Conservation (phyloP, 2,329 filamentous ascomycete genomes). For the Exophiala sp. region DNA sequence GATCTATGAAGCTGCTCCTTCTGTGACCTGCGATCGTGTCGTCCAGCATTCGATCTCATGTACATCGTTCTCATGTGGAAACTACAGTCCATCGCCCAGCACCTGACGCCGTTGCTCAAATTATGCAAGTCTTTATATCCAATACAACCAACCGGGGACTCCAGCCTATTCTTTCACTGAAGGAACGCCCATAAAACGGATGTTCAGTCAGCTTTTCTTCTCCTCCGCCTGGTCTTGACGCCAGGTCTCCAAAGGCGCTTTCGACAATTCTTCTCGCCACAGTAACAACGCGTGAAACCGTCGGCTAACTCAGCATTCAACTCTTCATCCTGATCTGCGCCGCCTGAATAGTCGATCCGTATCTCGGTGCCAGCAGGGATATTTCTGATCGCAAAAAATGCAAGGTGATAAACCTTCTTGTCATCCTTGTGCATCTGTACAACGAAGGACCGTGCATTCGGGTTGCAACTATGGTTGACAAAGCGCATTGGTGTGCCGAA, state of each 20-base stretch:
- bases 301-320: constrained; percentile 31
- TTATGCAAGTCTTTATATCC: no score
- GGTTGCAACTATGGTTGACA: constrained; percentile 49
- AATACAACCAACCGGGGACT: no score
- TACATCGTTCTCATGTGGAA: no score
- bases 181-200: not conserved
- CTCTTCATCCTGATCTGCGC: constrained; percentile 20
- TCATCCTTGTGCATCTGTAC: constrained; percentile 43
- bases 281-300: constrained; percentile 41
- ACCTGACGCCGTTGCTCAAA: no score
- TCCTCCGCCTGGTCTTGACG: constrained; percentile 13
- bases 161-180: no score
- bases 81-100: no score
- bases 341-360: constrained; percentile 43
- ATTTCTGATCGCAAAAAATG: constrained; percentile 45
- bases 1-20: no score
- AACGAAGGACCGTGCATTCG: constrained; percentile 45
- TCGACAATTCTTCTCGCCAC: constrained; percentile 43
- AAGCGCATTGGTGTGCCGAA: constrained; percentile 44
- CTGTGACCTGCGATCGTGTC: no score
- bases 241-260: constrained; percentile 40
- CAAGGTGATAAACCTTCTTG: constrained; percentile 42
- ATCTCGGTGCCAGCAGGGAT: constrained; percentile 43
- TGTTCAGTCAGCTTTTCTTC: constrained; percentile 1
- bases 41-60: no score